Base-by-base conservation (phyloP, 371 early-diverging fungal species). In the Nematocida parisii region DNA sequence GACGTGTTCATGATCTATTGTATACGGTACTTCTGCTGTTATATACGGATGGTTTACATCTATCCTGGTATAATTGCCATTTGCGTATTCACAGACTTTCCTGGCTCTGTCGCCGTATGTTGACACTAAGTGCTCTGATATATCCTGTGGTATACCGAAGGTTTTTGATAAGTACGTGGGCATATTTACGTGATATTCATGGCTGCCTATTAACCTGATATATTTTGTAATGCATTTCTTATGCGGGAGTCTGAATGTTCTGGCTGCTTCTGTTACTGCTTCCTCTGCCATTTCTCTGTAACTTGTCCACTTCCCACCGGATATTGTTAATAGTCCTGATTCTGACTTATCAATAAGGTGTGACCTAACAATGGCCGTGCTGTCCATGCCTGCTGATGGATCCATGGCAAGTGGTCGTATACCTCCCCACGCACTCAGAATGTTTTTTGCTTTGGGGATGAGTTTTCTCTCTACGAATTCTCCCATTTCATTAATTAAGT, bases 241-340 rank as follows among this genome's bases (percentile, higher is more conserved):
- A 67, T 82, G 5, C 80, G 88, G 55, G 82, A 88, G 60, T 72
- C 85, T 85, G 84, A 91, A 93, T 18, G 85, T 88, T 72, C 90
- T 85, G 47, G 96, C 90, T 15, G 96, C 96, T 72, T 88, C 84
- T 85, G 95, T 94, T 46, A 97, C 90, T 0, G 96, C 93, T 83
- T 97, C 95, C 84, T 94, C 90, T 33, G 98, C 98, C 97, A 97
- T 97, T 72, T 91, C 91, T 81, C 99, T 91, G 88, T 94, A 97
- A 0, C 96, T 97, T 0, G 98, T 98, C 99, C 99, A 98, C 86
- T 98, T 98, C 70, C 99, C 99, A 77, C 99, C 99, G 20, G 97
- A 93, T 84, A 98, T 92, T 5, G 97, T 95, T 74, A 98, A 85
- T 66, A 97, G 85, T 6, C 93, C 93, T 68, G 90, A 89, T 42